Evolutionary conservation across 192 early-diverging fungal genomes (phyloP), one percentile per base, ranked within the genome.

Genomic region (Coemansia sp.): DNA sequence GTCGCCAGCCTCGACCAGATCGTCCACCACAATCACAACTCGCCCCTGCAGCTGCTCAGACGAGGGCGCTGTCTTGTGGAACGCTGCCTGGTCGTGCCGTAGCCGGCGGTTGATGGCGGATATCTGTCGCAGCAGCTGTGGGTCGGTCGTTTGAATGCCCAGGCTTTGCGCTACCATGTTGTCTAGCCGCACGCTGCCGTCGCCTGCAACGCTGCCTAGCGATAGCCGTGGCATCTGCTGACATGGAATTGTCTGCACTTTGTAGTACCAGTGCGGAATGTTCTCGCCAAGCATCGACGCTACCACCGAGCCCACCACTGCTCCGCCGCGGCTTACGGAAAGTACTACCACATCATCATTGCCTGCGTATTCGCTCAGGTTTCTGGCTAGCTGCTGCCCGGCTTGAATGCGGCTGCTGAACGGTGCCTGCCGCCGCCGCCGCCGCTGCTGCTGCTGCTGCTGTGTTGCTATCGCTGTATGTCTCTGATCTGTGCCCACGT

Each of bases 1-100:
- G 53, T 81, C 79, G 9, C 79, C 79, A 0, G 73, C 64, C 59
- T 70, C 79, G 16, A 77, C 65, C 5, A 66, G 67, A 20, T 81
- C 79, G 46, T 81, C 79, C 9, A 81, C 67, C 16, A 81, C 53
- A 20, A 81, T 16, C 38, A 81, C 18, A 9, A 70, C 72, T n/a
- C 48, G 61, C 14, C 49, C 66, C 8, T 33, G 36, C 23, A 79
- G 47, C 33, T 52, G n/a, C 21, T 35, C 43, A 3, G 18, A 18
- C 0, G 45, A 37, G 5, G 65, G 51, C 4, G 41, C 50, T 8
- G 55, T 40, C 9, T 26, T 37, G 20, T 44, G 33, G 49, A 78
- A 71, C 48, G 59, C 31, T 31, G 18, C 39, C 45, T 79, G 69
- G 57, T 72, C 69, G 14, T 47, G 42, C 12, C 41, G 21, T 21